These are phyloP conservation scores for Odontarrhena argentea DNA, from an alignment of 345 rosid species.

Conservation along the genomic window DNA sequence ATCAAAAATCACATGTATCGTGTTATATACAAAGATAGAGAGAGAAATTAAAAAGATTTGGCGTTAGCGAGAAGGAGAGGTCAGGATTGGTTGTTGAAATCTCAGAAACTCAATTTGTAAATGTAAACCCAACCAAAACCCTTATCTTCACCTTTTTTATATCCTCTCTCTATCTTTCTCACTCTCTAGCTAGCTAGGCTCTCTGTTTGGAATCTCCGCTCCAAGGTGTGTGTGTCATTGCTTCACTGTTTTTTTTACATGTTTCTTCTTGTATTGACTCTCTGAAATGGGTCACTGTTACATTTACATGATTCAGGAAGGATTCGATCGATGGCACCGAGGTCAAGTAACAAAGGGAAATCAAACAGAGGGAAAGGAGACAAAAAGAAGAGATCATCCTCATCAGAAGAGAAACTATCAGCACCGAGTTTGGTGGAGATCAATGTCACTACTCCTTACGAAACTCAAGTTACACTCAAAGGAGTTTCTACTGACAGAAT, in stretches of 20 bases:
- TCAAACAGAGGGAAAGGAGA: constrained; percentile 71
- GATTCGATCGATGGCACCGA: constrained; percentile 80
- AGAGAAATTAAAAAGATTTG: constrained; percentile 13
- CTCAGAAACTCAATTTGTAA: not conserved
- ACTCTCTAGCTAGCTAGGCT: not conserved
- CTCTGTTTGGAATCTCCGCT: constrained; percentile 31
- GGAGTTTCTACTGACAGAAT: constrained; percentile 92
- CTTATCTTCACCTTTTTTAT: constrained; percentile 61
- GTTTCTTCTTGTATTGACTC: too few species aligned
- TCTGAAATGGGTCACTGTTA: too few species aligned
- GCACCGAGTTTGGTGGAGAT: constrained; percentile 68
- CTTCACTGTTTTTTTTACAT: not conserved
- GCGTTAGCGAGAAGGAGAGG: constrained; percentile 46
- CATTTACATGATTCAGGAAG: constrained; percentile 8
- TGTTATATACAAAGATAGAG: not conserved
- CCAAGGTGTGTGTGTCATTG: constrained; percentile 32
- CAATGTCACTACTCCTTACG: constrained; percentile 65
- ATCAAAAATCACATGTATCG: constrained; percentile 35
- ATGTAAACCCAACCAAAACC: constrained; percentile 31
- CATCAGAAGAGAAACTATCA: constrained; percentile 63
- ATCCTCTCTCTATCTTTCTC: not conserved
- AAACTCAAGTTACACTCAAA: constrained; percentile 71
- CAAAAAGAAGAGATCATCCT: constrained; percentile 60
- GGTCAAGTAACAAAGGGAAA: constrained; percentile 62
- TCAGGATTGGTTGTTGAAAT: constrained; percentile 34